Evolutionary conservation across 805 yeast species (phyloP), one percentile per base, ranked within the genome.

Genomic region (Myxozyma sirexii): DNA sequence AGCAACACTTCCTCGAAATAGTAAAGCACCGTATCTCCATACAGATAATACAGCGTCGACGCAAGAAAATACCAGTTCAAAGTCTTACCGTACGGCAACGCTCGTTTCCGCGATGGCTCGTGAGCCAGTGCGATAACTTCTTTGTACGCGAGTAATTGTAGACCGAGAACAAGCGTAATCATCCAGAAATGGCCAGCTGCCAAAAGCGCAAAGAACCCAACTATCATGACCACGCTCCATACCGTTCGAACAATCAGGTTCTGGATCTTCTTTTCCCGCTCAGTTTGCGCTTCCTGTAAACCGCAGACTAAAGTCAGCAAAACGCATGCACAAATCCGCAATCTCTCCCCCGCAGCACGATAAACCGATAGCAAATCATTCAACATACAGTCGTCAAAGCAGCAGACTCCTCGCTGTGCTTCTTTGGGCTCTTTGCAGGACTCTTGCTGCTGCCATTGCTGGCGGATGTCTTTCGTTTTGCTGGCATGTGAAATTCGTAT

Each of bases 141-240:
- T 70, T 84, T 90, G 75, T 91, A 94, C 4, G 96, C 90, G 52
- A 91, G 81, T 29, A 88, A 79, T 74, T 93, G 97, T 60, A 90
- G 81, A 4, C 85, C 69, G 43, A 87, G 76, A 49, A 93, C 90
- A 61, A 89, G 76, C 4, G 82, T 72, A 55, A 91, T 87, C 54
- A 91, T 81, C 79, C 92, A 85, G 56, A 88, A 76, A 71, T 92
- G 98, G 41, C 99, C 99, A 12, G 92, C 83, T 26, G 88, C 85
- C 49, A 92, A 76, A 27, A 88, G 79, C 39, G 81, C 75, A 62
- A 90, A 83, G 74, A 91, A 87, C 6, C 84, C 84, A 15, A 78
- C 73, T 59, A 94, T 86, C 97, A 94, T 92, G 10, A 93, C 90
- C 67, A 94, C 74, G 0, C 97, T 88, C 98, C 98, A 94, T 50